Evolutionary conservation across 1,284 basidiomycete genomes (phyloP).

Genomic region (Meira nashicola): DNA sequence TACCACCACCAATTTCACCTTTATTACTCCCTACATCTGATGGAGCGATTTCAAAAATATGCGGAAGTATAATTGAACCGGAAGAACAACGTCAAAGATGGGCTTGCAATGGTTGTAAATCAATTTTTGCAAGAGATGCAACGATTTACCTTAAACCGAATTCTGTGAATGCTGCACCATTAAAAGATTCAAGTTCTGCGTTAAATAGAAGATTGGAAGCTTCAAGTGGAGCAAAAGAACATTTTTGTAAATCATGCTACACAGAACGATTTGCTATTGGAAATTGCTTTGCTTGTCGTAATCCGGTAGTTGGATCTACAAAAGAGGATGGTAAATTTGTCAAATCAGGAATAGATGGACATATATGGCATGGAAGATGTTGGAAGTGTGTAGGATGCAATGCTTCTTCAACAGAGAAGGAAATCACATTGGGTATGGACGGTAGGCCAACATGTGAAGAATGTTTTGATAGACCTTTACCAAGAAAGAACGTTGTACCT

Average conservation of each 20-base stretch:
- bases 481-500: background rate
- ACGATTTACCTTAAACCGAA: conserved; percentile 37
- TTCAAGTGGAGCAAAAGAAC: background rate
- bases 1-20: too few relatives aligned
- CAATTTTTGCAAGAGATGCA: conserved; percentile 34
- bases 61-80: conserved; percentile 38
- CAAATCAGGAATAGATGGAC: conserved; percentile 13
- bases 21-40: conserved; percentile 17
- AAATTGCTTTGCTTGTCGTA: conserved; percentile 20
- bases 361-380: conserved; percentile 37
- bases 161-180: background rate
- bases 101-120: conserved; percentile 28
- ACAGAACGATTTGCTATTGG: conserved; percentile 29
- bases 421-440: conserved; percentile 35
- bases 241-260: conserved; percentile 35
- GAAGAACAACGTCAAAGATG: conserved; percentile 22
- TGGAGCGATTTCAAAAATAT: conserved; percentile 36
- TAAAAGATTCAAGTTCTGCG: background rate
- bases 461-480: conserved; percentile 24
- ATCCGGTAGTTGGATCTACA: conserved; percentile 32
- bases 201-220: background rate
- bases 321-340: conserved; percentile 43
- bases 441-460: conserved; percentile 30
- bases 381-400: conserved; percentile 31
- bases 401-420: background rate